Base-by-base conservation (phyloP, 2,329 filamentous ascomycete genomes). In the Cladosporium sp. region DNA sequence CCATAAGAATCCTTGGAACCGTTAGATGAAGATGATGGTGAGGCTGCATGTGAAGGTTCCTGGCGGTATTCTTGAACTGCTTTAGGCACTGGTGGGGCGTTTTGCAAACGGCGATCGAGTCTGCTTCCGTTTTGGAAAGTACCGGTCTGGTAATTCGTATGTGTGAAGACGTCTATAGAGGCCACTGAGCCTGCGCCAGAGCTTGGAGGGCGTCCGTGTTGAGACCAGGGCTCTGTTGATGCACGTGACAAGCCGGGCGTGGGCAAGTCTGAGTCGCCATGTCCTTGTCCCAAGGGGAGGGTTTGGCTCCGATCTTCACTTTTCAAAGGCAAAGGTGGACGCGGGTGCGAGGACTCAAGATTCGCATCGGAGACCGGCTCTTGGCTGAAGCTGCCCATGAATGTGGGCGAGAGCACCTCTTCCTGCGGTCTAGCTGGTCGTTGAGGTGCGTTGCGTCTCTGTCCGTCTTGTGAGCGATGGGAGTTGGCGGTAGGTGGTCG, bases 31-130 rank as follows among this genome's bases (percentile, higher is more conserved):
- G 60, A 63, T 12, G 68, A 70, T 15, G 63, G 65, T n/a, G 66
- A 68, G 3, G 68, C 63, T 17, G 63, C 59, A 37, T 71, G 68
- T n/a, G 35, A 58, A 25, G 61, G 63, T 17, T 67, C 60, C 39
- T 66, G 57, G 19, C 65, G 60, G 53, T 67, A 55, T 32, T 66
- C 62, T 57, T 65, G 60, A 2, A 70, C 62, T 15, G 66, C 62
- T 44, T 62, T 62, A 1, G 69, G 69, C 13, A 71, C 66, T 22
- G 69, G 69, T 24, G 71, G 71, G 10, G 66, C 66, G 53, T 70
- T 65, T 35, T 70, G 62, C 36, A 68, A 57, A 12, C 69, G 52
- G 28, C 55, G 56, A 47, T 71, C 69, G 20, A 64, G 57, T 22
- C 67, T 40, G 34, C 40, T 42, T 36, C 55, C 34, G 17, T 35